Percentiles rank a stretch among this genome's conserved stretches.
Evolutionary conservation across 2,329 filamentous ascomycete genomes (phyloP).

Genomic region (Aspergillus sp.): DNA sequence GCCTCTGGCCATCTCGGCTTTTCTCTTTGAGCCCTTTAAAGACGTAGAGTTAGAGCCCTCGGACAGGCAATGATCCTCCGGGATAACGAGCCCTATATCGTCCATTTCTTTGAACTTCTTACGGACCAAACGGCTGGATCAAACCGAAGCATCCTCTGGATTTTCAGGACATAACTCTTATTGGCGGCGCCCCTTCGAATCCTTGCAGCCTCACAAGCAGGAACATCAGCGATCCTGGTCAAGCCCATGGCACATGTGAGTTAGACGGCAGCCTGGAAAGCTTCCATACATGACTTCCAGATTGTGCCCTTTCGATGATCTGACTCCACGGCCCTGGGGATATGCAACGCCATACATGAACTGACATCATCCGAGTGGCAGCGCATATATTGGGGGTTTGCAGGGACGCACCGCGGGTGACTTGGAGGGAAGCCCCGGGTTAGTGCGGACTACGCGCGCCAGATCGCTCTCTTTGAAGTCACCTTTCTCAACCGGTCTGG

Average conservation of each 20-base stretch:
- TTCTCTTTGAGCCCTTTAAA: conserved; percentile 3
- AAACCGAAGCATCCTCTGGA: conserved; percentile 7
- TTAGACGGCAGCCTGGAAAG: not conserved
- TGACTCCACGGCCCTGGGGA: not conserved
- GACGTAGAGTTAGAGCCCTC: conserved; percentile 20
- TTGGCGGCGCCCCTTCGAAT: conserved; percentile 13
- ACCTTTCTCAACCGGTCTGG: conserved; percentile 6
- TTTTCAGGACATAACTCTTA: conserved; percentile 14
- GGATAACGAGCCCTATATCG: conserved; percentile 7
- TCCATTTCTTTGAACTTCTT: conserved; percentile 3
- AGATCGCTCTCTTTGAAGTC: conserved; percentile 25
- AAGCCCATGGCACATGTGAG: not conserved
- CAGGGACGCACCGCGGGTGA: conserved; percentile 20
- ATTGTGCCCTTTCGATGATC: conserved; percentile 3
- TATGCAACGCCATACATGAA: not conserved
- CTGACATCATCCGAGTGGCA: conserved; percentile 9
- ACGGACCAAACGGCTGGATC: conserved; percentile 1
- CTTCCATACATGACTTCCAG: conserved; percentile 15
- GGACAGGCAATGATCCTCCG: conserved; percentile 17
- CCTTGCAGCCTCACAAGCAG: not conserved
- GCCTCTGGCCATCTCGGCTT: not conserved
- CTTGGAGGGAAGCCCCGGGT: conserved; percentile 15
- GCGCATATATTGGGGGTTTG: too few species aligned
- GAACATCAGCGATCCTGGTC: not conserved
- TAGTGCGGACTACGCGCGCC: conserved; percentile 18